A percentile compares a stretch with the other conserved stretches of the same genome.
Evolutionary conservation across 331 rosid species (phyloP).

Genomic region (Ulmus americana): DNA sequence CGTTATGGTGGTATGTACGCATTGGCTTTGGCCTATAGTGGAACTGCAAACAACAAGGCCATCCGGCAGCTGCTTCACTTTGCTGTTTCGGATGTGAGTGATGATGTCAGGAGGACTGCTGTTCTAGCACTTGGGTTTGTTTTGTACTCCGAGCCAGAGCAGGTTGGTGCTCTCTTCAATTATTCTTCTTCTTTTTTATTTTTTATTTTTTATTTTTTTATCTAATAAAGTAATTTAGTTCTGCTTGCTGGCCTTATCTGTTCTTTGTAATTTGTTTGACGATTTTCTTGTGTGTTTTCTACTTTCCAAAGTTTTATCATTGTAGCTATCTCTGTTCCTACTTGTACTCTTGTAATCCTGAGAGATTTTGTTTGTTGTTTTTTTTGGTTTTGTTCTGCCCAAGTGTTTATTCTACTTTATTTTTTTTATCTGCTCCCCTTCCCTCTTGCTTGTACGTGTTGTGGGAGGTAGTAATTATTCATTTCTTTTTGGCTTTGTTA

Average conservation of each 20-base stretch:
- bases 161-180: constrained; percentile 46
- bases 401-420: neutral
- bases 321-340: neutral
- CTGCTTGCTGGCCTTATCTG: neutral
- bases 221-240: neutral
- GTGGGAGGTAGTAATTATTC: neutral
- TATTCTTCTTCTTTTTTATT: neutral
- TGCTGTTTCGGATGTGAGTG: constrained; percentile 98
- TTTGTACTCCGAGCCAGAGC: constrained; percentile 94
- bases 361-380: neutral
- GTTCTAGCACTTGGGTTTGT: constrained; percentile 98
- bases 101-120: constrained; percentile 97
- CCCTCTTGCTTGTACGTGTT: neutral
- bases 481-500: no score
- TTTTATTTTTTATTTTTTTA: no score
- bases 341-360: no score
- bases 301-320: neutral
- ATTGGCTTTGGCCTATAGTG: constrained; percentile 86
- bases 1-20: constrained; percentile 99
- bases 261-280: neutral
- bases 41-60: constrained; percentile 96
- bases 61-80: constrained; percentile 89
- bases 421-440: neutral
- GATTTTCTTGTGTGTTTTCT: neutral
- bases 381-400: neutral